These are phyloP conservation scores for Pseudocercospora crystallina DNA, from an alignment of 2,329 filamentous ascomycete genomes.

Conservation along the genomic window DNA sequence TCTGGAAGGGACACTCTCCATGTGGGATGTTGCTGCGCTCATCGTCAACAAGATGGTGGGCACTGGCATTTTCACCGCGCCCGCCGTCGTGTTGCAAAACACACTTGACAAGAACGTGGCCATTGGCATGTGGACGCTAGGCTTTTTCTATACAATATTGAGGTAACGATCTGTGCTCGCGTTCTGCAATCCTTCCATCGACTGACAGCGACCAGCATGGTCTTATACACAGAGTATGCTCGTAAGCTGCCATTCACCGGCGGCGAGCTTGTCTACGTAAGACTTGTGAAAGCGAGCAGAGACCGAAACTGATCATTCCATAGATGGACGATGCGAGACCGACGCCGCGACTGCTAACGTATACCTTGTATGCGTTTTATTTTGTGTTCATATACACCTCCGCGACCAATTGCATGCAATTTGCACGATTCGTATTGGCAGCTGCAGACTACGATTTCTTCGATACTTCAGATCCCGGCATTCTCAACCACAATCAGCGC, in stretches of 20 bases:
- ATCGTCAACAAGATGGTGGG: constrained; percentile 26
- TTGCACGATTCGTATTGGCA: constrained; percentile 12
- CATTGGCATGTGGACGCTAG: constrained; percentile 14
- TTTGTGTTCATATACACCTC: constrained; percentile 16
- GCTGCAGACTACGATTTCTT: constrained; percentile 6
- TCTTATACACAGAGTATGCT: constrained; percentile 16
- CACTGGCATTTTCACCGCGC: constrained; percentile 22
- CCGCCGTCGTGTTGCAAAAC: constrained; percentile 12
- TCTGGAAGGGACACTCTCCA: constrained; percentile 1
- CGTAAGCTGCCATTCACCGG: constrained; percentile 16
- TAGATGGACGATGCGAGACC: constrained; percentile 10
- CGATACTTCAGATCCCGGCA: neutral
- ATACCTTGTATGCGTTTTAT: constrained; percentile 17
- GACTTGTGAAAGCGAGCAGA: neutral
- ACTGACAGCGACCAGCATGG: constrained; percentile 8
- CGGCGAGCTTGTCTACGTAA: constrained; percentile 19
- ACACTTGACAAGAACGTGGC: constrained; percentile 16
- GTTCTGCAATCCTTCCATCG: neutral
- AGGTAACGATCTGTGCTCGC: constrained; percentile 1
- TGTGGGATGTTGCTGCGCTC: constrained; percentile 20
- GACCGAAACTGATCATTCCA: neutral
- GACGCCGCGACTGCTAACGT: constrained; percentile 12
- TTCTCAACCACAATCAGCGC: constrained; percentile 2
- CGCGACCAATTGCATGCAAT: constrained; percentile 12
- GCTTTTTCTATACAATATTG: constrained; percentile 15